Conservation (phyloP, 2,329 filamentous ascomycete species). For the Teratosphaeria gauchensis region DNA sequence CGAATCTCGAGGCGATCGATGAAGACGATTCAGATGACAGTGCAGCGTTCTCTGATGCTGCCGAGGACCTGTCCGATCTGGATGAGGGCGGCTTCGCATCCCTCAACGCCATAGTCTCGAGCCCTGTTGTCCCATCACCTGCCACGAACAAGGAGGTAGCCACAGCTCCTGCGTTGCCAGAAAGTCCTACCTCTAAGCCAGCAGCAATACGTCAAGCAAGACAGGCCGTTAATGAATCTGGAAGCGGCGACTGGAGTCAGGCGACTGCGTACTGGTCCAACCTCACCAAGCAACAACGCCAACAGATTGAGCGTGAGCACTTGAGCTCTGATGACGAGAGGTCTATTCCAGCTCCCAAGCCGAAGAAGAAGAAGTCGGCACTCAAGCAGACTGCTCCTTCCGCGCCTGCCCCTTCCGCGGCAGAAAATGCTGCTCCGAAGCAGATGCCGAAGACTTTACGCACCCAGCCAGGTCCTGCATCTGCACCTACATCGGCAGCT, state of each 20-base stretch:
- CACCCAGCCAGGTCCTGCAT: constrained; percentile 7
- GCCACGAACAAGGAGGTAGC: background rate
- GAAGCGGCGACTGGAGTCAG: constrained; percentile 51
- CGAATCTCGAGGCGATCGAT: constrained; percentile 12
- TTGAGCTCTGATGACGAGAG: constrained; percentile 21
- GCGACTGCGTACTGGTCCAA: constrained; percentile 62
- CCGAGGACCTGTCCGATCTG: constrained; percentile 58
- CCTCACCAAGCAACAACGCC: constrained; percentile 52
- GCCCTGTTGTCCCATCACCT: constrained; percentile 31
- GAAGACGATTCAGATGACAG: constrained; percentile 34
- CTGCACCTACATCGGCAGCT: constrained; percentile 1
- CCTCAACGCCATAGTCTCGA: constrained; percentile 61
- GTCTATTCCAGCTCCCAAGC: constrained; percentile 21
- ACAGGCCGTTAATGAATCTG: constrained; percentile 1
- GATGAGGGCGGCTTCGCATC: constrained; percentile 63
- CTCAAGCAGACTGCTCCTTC: constrained; percentile 9
- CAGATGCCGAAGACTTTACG: constrained; percentile 33
- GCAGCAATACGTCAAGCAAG: constrained; percentile 2
- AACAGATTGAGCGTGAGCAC: constrained; percentile 50
- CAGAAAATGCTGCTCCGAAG: background rate
- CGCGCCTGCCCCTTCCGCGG: background rate
- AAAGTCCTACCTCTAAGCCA: constrained; percentile 16
- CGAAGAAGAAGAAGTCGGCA: constrained; percentile 32
- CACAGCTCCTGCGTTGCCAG: constrained; percentile 5
- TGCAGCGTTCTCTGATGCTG: constrained; percentile 66